These are phyloP conservation scores for Solanum peruvianum DNA, from an alignment of 257 asterid species.

Conservation along the genomic window DNA sequence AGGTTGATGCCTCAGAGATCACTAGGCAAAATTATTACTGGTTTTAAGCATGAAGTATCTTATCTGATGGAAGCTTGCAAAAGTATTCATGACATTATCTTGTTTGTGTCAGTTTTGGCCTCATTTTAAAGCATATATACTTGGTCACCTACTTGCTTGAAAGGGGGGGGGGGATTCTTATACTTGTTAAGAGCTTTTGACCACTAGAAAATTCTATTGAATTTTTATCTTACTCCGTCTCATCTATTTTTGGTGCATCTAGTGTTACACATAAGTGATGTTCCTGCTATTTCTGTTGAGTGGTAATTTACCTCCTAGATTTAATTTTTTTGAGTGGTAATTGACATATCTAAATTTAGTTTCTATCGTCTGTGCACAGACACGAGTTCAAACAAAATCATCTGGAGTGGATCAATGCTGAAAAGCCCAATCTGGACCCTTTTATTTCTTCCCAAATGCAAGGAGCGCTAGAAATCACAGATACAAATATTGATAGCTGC, in stretches of 20 bases:
- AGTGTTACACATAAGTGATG: not conserved
- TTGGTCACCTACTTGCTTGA: not conserved
- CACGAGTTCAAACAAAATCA: slow-evolving; percentile 75
- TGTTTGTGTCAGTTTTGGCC: not conserved
- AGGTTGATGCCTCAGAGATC: not conserved
- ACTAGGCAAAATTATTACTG: not conserved
- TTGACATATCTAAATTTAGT: not conserved
- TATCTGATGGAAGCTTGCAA: not conserved
- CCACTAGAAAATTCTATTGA: not conserved
- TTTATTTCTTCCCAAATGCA: slow-evolving; percentile 38
- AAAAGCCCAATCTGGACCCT: slow-evolving; percentile 64
- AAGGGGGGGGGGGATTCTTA: not conserved
- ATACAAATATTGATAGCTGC: slow-evolving; percentile 49
- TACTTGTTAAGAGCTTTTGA: not conserved
- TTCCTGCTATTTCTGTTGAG: not conserved
- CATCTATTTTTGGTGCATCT: not conserved
- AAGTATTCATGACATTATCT: not conserved
- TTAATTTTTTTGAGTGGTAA: not conserved
- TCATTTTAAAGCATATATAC: not conserved
- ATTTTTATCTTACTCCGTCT: not conserved
- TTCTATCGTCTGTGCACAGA: slow-evolving; percentile 20
- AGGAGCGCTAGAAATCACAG: slow-evolving; percentile 25
- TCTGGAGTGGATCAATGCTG: slow-evolving; percentile 64
- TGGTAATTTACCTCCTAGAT: not conserved
- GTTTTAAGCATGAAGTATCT: not conserved